phyloP scores from a whole-genome alignment of 148 eudicot genomes.

The Amaranthus cruentus region DNA sequence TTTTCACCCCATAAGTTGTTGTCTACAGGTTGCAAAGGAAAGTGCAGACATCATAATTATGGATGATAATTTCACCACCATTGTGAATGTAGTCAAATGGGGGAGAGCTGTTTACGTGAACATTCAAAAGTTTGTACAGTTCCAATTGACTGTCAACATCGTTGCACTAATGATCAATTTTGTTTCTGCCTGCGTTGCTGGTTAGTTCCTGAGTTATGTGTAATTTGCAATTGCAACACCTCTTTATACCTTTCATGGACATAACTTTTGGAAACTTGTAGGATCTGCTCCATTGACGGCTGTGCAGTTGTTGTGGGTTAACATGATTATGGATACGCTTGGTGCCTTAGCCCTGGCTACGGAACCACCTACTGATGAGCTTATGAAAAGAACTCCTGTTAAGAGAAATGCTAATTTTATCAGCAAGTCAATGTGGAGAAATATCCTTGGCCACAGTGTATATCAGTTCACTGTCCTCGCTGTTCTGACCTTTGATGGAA shows the following conservation, averaged over 20 bases:
- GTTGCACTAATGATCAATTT: conserved; percentile 87
- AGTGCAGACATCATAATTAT: conserved; percentile 78
- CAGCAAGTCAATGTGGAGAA: conserved; percentile 84
- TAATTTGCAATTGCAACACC: background rate
- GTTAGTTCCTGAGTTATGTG: conserved; percentile 23
- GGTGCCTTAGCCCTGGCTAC: conserved; percentile 94
- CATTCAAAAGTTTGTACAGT: conserved; percentile 95
- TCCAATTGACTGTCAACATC: conserved; percentile 86
- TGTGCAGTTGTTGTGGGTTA: conserved; percentile 92
- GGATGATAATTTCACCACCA: conserved; percentile 88
- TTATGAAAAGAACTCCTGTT: conserved; percentile 74
- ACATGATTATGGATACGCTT: conserved; percentile 92
- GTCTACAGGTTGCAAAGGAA: conserved; percentile 83
- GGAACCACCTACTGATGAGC: conserved; percentile 77
- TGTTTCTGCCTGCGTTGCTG: conserved; percentile 75
- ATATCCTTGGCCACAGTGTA: conserved; percentile 78
- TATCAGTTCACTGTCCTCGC: conserved; percentile 68
- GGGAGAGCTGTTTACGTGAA: conserved; percentile 87
- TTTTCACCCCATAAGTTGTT: background rate
- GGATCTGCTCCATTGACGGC: conserved; percentile 97
- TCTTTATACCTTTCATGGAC: background rate
- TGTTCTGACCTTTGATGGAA: conserved; percentile 64
- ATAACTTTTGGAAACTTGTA: conserved; percentile 19
- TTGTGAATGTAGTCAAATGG: conserved; percentile 89
- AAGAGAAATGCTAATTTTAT: conserved; percentile 59